Percentiles rank a stretch among this genome's conserved stretches.
These are phyloP conservation scores for Penicilliopsis zonata DNA, from an alignment of 495 filamentous ascomycete species.

Conservation along the genomic window DNA sequence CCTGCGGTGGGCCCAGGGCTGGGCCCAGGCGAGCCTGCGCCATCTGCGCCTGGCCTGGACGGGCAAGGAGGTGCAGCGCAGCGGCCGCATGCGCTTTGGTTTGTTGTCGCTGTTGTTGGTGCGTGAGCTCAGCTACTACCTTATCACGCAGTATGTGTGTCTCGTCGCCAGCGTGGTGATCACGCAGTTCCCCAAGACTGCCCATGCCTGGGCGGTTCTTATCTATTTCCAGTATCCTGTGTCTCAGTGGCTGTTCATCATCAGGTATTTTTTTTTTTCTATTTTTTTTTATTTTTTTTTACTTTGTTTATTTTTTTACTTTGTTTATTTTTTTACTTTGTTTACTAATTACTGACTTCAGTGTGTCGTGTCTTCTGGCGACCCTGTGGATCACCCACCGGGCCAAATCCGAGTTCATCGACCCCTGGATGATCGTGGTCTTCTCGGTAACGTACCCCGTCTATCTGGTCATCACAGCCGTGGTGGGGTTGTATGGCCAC, in stretches of 20 bases:
- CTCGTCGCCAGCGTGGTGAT: constrained; percentile 17
- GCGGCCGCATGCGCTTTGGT: constrained; percentile 14
- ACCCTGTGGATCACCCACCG: constrained; percentile 19
- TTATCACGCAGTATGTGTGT: constrained; percentile 21
- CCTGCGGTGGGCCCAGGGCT: constrained; percentile 23
- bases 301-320: constrained; percentile 2
- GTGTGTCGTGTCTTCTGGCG: too few species aligned
- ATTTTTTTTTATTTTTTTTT: constrained; percentile 2
- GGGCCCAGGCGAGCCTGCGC: constrained; percentile 18
- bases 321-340: constrained; percentile 13
- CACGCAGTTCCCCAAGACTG: constrained; percentile 13
- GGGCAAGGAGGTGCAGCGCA: constrained; percentile 4
- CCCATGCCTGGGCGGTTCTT: constrained; percentile 9
- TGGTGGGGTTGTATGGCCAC: constrained; percentile 21
- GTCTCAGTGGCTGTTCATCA: constrained; percentile 25
- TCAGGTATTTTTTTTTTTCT: constrained; percentile 14
- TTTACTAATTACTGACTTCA: too few species aligned
- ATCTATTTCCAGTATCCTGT: constrained; percentile 23
- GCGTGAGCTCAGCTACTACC: constrained; percentile 21
- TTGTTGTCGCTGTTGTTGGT: constrained; percentile 18
- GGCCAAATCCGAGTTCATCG: constrained; percentile 16
- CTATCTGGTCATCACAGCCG: constrained; percentile 17
- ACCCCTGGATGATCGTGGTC: constrained; percentile 11
- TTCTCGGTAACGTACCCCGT: constrained; percentile 16
- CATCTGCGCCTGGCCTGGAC: constrained; percentile 16